Evolutionary conservation across 169 alveolate species (phyloP).

Genomic region (Plasmodium ovale): DNA sequence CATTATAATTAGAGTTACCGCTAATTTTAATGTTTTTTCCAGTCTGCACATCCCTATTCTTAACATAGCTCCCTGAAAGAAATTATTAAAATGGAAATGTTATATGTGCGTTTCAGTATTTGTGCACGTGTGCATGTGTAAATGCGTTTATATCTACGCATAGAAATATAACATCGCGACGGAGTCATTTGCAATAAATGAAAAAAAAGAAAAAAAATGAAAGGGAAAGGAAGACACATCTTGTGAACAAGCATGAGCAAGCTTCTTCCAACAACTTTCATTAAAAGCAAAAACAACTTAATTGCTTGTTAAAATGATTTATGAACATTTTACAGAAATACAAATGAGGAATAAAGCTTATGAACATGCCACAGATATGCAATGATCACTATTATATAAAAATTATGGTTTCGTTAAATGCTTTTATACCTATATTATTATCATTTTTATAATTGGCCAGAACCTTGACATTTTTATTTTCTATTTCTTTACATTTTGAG

Average conservation of each 20-base stretch:
- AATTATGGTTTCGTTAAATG: neutral
- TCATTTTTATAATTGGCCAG: neutral
- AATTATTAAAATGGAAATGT: constrained; percentile 1
- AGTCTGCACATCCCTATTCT: constrained; percentile 21
- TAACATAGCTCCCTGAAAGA: constrained; percentile 12
- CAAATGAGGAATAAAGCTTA: neutral
- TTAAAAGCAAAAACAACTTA: neutral
- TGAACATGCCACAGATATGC: neutral
- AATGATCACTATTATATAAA: neutral
- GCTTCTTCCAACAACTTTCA: neutral
- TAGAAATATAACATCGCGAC: too few species aligned
- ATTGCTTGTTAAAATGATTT: neutral
- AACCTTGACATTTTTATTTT: constrained; percentile 9
- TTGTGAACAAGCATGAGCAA: neutral
- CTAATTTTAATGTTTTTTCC: constrained; percentile 10
- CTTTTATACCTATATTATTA: constrained; percentile 28
- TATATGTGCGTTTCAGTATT: neutral
- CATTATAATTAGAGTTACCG: constrained; percentile 16
- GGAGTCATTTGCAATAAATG: too few species aligned
- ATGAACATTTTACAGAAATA: neutral
- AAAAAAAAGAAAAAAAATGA: too few species aligned
- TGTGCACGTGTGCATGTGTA: neutral
- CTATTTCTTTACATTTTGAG: constrained; percentile 51
- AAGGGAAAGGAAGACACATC: neutral
- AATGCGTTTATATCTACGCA: too few species aligned